A percentile compares a stretch with the other conserved stretches of the same genome.
These are phyloP conservation scores for Agrocybe chaxingu DNA, from an alignment of 768 basidiomycete genomes.

Conservation along the genomic window DNA sequence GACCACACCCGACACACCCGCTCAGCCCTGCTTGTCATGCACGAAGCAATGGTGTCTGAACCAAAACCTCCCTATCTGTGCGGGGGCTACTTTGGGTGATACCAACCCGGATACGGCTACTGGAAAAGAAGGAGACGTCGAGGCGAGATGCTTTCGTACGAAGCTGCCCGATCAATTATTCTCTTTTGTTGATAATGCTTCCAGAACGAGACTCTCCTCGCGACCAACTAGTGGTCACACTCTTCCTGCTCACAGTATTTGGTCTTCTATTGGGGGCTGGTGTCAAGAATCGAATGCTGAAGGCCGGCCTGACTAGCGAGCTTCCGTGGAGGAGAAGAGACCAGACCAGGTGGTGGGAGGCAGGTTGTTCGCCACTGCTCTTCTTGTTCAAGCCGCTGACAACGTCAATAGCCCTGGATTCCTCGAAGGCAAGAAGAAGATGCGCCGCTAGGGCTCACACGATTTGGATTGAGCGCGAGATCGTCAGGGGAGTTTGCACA, in stretches of 20 bases:
- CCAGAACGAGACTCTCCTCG: constrained; percentile 93
- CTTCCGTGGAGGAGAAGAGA: constrained; percentile 51
- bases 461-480: constrained; percentile 43
- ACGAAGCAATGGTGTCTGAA: constrained; percentile 96
- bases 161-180: constrained; percentile 15
- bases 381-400: constrained; percentile 2
- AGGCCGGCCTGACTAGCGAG: constrained; percentile 65
- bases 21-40: constrained; percentile 89
- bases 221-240: constrained; percentile 89
- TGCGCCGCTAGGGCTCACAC: constrained; percentile 30
- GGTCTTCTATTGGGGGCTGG: constrained; percentile 83
- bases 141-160: constrained; percentile 94
- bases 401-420: constrained; percentile 39
- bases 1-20: constrained; percentile 76
- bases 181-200: constrained; percentile 5
- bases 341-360: constrained; percentile 82
- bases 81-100: constrained; percentile 78
- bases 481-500: constrained; percentile 29
- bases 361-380: constrained; percentile 28
- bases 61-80: constrained; percentile 83
- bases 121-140: constrained; percentile 93
- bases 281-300: constrained; percentile 77
- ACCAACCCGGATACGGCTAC: constrained; percentile 91
- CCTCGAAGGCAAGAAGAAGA: constrained; percentile 52
- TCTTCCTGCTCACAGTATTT: constrained; percentile 86